Base-by-base conservation (phyloP, 1,284 basidiomycete genomes). In the Stygiomarasmius scandens region DNA sequence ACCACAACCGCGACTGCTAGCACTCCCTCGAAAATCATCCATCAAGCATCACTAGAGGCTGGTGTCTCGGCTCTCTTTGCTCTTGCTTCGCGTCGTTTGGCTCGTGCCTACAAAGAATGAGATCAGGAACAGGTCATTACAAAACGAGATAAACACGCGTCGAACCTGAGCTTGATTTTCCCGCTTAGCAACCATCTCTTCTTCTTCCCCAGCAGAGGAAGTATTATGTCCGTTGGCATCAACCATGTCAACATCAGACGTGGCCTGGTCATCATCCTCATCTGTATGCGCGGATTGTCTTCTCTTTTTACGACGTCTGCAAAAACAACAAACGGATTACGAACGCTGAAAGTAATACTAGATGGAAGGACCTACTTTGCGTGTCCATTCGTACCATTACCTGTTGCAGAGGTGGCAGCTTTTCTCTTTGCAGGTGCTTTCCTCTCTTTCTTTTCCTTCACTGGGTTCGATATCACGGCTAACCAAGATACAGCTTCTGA, bases 401-500 rank as follows among this genome's bases (percentile, higher is more conserved):
- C 32, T 58, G 74, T 77, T 2, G 72, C 47, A 11, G 63, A 32
- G 10, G 73, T 57, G 22, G 49, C 19, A 41, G 76, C 75, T 59
- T 79, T 80, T 49, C 78, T 73, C 58, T 79, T 77, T 9, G 66
- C 62, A 19, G 73, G 64, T 16, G 69, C 65, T 56, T 72, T 76
- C 49, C 74, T 70, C 59, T 66, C 62, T 45, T 74, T 77, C 64
- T 74, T 77, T 58, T 77, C 74, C 70, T 72, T 20, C 3, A 65
- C 51, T 14, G 71, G 64, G 47, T 72, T 75, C n/a, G 71, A 68
- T 55, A 72, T 66, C 52, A 84, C 80, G 52, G 70, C 74, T 3
- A 93, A 68, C 82, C 84, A 86, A 23, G 74, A 61, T 11, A 81
- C 59, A 6, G 83, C 81, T 49, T 85, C 79, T 46, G 84, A 83